Evolutionary conservation across 495 filamentous ascomycete genomes (phyloP).

Genomic region (Hypoxylon trugodes): DNA sequence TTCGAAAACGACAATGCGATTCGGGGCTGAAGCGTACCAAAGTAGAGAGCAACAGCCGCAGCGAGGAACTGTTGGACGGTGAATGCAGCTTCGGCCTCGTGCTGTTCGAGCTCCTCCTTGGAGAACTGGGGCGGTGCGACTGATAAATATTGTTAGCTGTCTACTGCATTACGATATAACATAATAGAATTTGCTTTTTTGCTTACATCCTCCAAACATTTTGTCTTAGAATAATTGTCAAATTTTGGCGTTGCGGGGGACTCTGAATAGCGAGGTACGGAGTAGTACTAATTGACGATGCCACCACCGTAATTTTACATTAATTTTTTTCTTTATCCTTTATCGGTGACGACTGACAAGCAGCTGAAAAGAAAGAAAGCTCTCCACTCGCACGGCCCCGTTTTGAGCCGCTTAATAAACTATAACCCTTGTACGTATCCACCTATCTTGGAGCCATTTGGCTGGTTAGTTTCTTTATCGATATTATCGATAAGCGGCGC

Average conservation of each 20-base stretch:
- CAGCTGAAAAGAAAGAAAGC: conserved; percentile 25
- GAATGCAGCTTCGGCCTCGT: conserved; percentile 74
- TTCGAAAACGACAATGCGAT: background rate
- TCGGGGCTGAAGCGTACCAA: conserved; percentile 70
- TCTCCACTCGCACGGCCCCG: conserved; percentile 9
- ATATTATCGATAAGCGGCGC: too few species aligned
- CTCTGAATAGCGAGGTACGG: background rate
- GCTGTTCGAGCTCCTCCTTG: conserved; percentile 64
- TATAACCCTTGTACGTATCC: background rate
- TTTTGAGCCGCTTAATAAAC: conserved; percentile 38
- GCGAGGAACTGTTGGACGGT: conserved; percentile 70
- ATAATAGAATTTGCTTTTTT: background rate
- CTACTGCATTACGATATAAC: conserved; percentile 3
- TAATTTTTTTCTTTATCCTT: conserved; percentile 14
- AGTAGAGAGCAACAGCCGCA: conserved; percentile 75
- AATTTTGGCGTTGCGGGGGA: background rate
- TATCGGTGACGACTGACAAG: conserved; percentile 30
- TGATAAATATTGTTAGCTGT: conserved; percentile 15
- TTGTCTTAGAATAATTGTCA: conserved; percentile 28
- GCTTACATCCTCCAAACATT: conserved; percentile 59
- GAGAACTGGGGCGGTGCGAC: conserved; percentile 61
- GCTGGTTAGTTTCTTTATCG: too few species aligned
- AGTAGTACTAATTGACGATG: background rate
- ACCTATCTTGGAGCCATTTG: too few species aligned
- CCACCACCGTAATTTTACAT: background rate